Percentiles rank a stretch among this genome's conserved stretches.
Conservation (phyloP, 1,139 yeast species). For the Saccharomyces hybrid region DNA sequence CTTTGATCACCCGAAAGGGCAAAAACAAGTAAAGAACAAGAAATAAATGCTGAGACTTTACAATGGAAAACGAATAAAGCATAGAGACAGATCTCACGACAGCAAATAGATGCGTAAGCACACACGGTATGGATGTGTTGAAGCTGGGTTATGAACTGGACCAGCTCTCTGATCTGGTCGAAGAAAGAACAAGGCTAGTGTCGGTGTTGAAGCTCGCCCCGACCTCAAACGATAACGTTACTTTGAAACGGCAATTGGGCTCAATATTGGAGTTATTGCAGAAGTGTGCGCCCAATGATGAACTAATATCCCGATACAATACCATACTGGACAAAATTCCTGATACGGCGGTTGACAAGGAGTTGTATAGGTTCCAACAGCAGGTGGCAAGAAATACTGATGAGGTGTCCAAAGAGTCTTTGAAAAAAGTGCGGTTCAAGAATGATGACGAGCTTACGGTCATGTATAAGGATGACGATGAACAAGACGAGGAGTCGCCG, state of each 20-base stretch:
- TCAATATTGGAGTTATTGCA: conserved; percentile 14
- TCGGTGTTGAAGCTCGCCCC: conserved; percentile 19
- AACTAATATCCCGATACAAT: conserved; percentile 5
- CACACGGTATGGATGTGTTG: conserved; percentile 14
- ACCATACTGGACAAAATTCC: conserved; percentile 4
- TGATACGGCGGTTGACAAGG: neutral
- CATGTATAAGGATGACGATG: conserved; percentile 2
- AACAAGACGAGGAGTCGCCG: conserved; percentile 1
- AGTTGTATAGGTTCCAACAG: neutral
- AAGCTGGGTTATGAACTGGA: conserved; percentile 24
- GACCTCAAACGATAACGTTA: conserved; percentile 21
- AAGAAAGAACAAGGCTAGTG: conserved; percentile 25
- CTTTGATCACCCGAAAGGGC: neutral
- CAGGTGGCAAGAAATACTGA: neutral
- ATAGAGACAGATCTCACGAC: neutral
- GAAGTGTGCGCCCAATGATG: conserved; percentile 4
- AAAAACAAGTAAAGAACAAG: neutral
- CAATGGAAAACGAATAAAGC: neutral
- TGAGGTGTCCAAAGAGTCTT: neutral
- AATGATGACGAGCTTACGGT: conserved; percentile 14
- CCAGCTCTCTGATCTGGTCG: conserved; percentile 21
- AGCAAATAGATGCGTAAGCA: neutral
- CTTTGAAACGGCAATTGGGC: conserved; percentile 20
- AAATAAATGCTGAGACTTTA: neutral
- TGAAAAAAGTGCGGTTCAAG: conserved; percentile 27